phyloP scores from a whole-genome alignment of 2,329 filamentous ascomycete species.

The Chaetoscypha palmicola region DNA sequence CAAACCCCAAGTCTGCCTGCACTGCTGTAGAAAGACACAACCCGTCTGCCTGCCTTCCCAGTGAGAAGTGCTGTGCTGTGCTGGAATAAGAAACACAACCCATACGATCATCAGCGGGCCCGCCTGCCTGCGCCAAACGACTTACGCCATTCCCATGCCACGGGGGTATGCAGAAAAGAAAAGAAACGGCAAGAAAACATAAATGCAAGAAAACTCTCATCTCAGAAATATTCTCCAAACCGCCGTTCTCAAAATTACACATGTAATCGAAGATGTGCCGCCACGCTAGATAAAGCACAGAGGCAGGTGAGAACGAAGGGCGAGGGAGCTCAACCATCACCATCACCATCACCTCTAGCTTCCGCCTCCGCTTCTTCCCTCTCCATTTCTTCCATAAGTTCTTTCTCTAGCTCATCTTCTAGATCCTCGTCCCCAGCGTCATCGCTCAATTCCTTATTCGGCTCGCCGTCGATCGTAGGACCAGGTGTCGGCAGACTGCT shows the following conservation, averaged over 20 bases:
- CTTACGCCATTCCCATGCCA: neutral
- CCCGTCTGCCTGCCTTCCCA: too few species aligned
- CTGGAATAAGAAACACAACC: too few species aligned
- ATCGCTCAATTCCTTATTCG: constrained; percentile 23
- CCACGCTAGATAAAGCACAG: neutral
- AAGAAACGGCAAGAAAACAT: neutral
- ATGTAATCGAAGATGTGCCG: too few species aligned
- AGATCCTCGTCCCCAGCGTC: constrained; percentile 36
- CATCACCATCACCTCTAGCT: constrained; percentile 2
- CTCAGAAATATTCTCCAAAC: neutral
- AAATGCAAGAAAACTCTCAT: neutral
- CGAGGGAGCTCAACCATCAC: constrained; percentile 7
- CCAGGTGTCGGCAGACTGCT: constrained; percentile 38
- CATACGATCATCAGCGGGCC: too few species aligned
- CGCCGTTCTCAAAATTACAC: neutral
- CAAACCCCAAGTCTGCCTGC: neutral
- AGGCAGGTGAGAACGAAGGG: neutral
- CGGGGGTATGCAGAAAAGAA: neutral
- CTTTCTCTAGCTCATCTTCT: constrained; percentile 53
- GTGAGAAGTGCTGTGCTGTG: too few species aligned
- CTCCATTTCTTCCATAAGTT: constrained; percentile 39
- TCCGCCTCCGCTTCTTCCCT: constrained; percentile 31
- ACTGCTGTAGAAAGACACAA: too few species aligned
- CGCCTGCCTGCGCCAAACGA: too few species aligned
- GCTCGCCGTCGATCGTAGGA: constrained; percentile 36